These are phyloP conservation scores for Lactarius trivialis DNA, from an alignment of 768 basidiomycete species.

Conservation along the genomic window DNA sequence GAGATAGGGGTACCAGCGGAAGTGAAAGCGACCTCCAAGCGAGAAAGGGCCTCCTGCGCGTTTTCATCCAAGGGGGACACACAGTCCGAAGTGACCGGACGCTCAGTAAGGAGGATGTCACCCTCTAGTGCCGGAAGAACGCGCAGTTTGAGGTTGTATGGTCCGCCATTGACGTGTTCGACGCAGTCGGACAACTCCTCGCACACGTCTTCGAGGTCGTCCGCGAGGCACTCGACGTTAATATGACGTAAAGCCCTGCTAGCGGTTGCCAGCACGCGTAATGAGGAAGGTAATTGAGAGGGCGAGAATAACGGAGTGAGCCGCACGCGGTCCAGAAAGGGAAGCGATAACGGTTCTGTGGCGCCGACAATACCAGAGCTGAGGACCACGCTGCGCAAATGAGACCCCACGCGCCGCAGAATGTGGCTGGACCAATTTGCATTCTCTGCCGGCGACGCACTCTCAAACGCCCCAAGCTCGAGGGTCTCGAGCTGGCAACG, in stretches of 20 bases:
- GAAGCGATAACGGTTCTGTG: slow-evolving; percentile 9
- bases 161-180: slow-evolving; percentile 20
- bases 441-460: slow-evolving; percentile 13
- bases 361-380: slow-evolving; percentile 3
- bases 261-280: slow-evolving; percentile 12
- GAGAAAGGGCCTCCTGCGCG: slow-evolving; percentile 15
- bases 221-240: slow-evolving; percentile 20
- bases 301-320: slow-evolving; percentile 22
- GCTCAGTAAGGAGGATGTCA: slow-evolving; percentile 10
- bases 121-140: slow-evolving; percentile 16
- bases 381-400: slow-evolving; percentile 9
- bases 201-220: slow-evolving; percentile 22
- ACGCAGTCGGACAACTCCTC: slow-evolving; percentile 20
- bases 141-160: slow-evolving; percentile 18
- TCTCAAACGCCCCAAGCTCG: slow-evolving; percentile 20
- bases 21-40: slow-evolving; percentile 17
- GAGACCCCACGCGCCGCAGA: slow-evolving; percentile 8
- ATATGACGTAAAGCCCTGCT: slow-evolving; percentile 11
- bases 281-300: slow-evolving; percentile 11
- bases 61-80: slow-evolving; percentile 5
- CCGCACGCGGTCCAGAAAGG: slow-evolving; percentile 12
- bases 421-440: slow-evolving; percentile 17
- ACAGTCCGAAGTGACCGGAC: slow-evolving; percentile 13
- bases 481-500: slow-evolving; percentile 12
- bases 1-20: slow-evolving; percentile 19